Evolutionary conservation across 192 early-diverging fungal species (phyloP).

Genomic region (Coemansia nantahalensis): DNA sequence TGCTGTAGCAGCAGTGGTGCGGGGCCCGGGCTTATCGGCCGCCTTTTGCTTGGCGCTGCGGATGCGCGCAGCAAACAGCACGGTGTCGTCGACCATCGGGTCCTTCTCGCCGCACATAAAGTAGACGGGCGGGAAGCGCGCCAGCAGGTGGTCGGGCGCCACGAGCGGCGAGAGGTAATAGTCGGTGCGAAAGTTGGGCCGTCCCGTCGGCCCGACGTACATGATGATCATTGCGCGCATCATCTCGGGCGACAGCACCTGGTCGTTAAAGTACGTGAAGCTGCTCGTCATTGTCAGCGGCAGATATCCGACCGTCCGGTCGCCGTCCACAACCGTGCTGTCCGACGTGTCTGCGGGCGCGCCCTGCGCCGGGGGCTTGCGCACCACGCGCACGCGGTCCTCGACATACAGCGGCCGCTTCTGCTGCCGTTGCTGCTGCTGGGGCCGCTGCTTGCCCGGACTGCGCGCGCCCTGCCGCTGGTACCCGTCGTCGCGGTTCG

Average conservation of each 20-base stretch:
- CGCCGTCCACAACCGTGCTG: background rate
- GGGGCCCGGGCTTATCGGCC: background rate
- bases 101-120: conserved; percentile 95
- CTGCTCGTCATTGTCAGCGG: conserved; percentile 72
- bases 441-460: too few species aligned
- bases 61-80: conserved; percentile 84
- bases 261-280: conserved; percentile 83
- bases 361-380: conserved; percentile 11
- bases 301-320: conserved; percentile 13
- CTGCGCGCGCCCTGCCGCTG: conserved; percentile 9
- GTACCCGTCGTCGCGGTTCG: conserved; percentile 33
- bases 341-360: too few species aligned
- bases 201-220: conserved; percentile 80
- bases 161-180: conserved; percentile 84
- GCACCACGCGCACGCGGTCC: conserved; percentile 33
- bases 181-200: conserved; percentile 73
- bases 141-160: conserved; percentile 81
- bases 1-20: background rate
- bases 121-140: conserved; percentile 86
- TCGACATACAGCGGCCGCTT: conserved; percentile 20
- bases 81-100: conserved; percentile 95
- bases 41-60: conserved; percentile 73
- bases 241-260: conserved; percentile 76
- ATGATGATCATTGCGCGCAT: conserved; percentile 72
- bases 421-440: too few species aligned